Evolutionary conservation across 805 yeast species (phyloP).

Genomic region (Pichia cephalocereana): DNA sequence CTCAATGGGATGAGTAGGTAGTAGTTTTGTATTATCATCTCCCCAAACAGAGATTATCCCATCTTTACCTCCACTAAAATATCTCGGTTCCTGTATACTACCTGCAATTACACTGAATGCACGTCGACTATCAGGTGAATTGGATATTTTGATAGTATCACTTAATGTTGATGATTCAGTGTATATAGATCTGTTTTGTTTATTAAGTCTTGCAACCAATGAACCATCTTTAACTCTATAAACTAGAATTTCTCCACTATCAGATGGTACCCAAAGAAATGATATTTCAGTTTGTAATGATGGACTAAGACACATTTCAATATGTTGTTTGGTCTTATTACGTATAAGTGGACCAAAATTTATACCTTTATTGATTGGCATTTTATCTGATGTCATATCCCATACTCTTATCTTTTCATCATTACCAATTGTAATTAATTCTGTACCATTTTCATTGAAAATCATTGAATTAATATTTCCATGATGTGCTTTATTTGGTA

Average conservation of each 20-base stretch:
- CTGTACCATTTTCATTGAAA: constrained; percentile 63
- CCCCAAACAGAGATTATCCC: constrained; percentile 60
- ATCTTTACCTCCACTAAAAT: constrained; percentile 55
- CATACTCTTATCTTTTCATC: constrained; percentile 79
- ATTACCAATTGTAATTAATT: constrained; percentile 57
- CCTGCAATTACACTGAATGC: constrained; percentile 45
- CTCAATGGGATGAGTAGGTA: constrained; percentile 1
- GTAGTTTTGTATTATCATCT: constrained; percentile 20
- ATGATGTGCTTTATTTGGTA: constrained; percentile 52
- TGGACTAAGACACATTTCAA: constrained; percentile 47
- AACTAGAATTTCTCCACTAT: constrained; percentile 60
- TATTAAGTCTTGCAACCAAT: constrained; percentile 45
- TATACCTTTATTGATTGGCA: constrained; percentile 45
- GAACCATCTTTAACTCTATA: constrained; percentile 55
- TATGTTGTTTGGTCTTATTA: constrained; percentile 49
- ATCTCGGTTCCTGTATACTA: constrained; percentile 35
- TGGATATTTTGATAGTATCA: no score
- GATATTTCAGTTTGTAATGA: constrained; percentile 44
- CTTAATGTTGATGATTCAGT: no score
- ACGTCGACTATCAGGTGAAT: constrained; percentile 28
- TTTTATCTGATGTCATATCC: constrained; percentile 50
- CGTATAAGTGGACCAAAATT: constrained; percentile 75
- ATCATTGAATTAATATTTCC: constrained; percentile 70
- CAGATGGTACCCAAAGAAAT: constrained; percentile 62
- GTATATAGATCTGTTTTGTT: constrained; percentile 9